These are phyloP conservation scores for Symbiodinium natans DNA, from an alignment of 73 alveolate genomes.

Conservation along the genomic window DNA sequence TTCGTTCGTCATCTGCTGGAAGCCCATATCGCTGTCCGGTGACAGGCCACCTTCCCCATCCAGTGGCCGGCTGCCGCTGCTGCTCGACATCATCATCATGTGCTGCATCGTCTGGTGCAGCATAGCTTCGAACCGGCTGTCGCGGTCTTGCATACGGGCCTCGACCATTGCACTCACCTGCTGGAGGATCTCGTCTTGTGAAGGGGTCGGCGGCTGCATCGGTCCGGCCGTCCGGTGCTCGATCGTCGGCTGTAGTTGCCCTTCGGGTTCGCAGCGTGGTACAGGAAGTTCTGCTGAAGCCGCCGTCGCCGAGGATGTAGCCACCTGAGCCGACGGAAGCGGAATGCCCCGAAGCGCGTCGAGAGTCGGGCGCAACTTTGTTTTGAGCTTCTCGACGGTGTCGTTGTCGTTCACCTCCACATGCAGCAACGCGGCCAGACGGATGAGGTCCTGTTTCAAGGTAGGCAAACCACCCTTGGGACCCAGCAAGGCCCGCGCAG, in stretches of 20 bases:
- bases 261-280: not conserved
- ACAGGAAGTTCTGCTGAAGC: not conserved
- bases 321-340: not conserved
- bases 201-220: not conserved
- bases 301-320: not conserved
- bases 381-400: slow-evolving; percentile 4
- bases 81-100: not conserved
- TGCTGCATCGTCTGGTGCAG: not conserved
- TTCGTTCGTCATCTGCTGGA: not conserved
- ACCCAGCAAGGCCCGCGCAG: slow-evolving; percentile 17
- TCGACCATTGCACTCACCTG: not conserved
- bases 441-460: not conserved
- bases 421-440: not conserved
- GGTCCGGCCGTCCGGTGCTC: not conserved
- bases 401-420: not conserved
- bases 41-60: not conserved
- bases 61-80: not conserved
- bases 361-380: not conserved
- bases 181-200: not conserved
- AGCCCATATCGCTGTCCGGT: not conserved
- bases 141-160: not conserved
- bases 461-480: slow-evolving; percentile 19
- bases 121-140: not conserved
- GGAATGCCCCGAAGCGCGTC: not conserved
- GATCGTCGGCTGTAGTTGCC: not conserved